Conservation (phyloP, 345 rosid genomes). For the Brassica carinata region DNA sequence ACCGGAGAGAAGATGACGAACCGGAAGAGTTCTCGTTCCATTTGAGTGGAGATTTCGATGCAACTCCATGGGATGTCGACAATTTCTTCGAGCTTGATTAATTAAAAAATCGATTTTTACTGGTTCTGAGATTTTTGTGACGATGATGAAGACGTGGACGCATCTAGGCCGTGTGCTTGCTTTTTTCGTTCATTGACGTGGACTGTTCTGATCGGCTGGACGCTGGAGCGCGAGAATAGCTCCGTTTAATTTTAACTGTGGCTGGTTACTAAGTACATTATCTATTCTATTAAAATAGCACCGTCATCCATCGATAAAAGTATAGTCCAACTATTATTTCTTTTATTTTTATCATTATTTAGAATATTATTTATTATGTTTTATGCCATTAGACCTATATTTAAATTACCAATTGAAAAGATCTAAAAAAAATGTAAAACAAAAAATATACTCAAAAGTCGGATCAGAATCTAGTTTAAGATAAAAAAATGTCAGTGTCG, state of each 20-base stretch:
- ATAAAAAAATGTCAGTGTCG: conserved; percentile 14
- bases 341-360: too few species aligned
- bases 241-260: conserved; percentile 12
- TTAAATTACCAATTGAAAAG: too few species aligned
- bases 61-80: conserved; percentile 70
- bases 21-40: conserved; percentile 36
- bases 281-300: too few species aligned
- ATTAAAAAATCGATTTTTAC: background rate
- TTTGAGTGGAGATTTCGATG: conserved; percentile 53
- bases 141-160: conserved; percentile 22
- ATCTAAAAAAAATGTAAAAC: too few species aligned
- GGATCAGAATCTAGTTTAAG: background rate
- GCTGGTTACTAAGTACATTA: too few species aligned
- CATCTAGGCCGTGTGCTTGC: conserved; percentile 1
- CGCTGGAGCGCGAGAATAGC: background rate
- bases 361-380: too few species aligned
- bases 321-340: too few species aligned
- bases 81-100: conserved; percentile 42
- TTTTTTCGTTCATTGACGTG: conserved; percentile 14
- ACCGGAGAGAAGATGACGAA: background rate
- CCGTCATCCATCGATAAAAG: too few species aligned
- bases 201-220: conserved; percentile 19
- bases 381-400: too few species aligned
- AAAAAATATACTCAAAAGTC: too few species aligned
- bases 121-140: conserved; percentile 14